These are phyloP conservation scores for Leishmania mexicana DNA, from an alignment of 208 protist genomes.

Conservation along the genomic window DNA sequence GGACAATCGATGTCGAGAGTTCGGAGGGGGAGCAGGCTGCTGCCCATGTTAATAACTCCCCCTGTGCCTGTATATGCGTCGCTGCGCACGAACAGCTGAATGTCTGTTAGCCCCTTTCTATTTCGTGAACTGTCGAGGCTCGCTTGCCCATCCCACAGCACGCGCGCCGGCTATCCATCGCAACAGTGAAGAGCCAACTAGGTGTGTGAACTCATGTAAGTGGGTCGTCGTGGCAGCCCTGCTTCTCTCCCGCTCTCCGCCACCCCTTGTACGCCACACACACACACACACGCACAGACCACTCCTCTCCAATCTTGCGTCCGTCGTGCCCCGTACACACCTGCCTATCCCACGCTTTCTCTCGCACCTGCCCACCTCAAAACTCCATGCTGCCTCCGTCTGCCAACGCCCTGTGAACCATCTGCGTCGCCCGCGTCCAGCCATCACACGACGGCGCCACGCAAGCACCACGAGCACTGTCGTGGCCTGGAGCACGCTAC, in stretches of 20 bases:
- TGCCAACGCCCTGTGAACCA: neutral
- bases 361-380: neutral
- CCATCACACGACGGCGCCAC: neutral
- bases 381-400: neutral
- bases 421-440: neutral
- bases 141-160: neutral
- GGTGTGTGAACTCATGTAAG: neutral
- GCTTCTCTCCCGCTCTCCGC: neutral
- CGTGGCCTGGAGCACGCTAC: neutral
- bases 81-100: neutral
- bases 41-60: neutral
- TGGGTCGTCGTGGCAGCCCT: neutral
- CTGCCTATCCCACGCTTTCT: neutral
- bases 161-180: neutral
- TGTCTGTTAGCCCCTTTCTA: neutral
- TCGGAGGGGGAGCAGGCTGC: neutral
- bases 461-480: neutral
- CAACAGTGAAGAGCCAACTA: no score
- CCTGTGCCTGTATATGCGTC: slow-evolving; percentile 1
- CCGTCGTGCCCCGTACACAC: neutral
- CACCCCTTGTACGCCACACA: neutral
- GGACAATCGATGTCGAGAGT: slow-evolving; percentile 16
- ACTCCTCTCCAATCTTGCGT: neutral
- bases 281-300: neutral
- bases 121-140: neutral